These are phyloP conservation scores for Emiliania huxleyi DNA, from an alignment of 78 protist genomes.

Conservation along the genomic window DNA sequence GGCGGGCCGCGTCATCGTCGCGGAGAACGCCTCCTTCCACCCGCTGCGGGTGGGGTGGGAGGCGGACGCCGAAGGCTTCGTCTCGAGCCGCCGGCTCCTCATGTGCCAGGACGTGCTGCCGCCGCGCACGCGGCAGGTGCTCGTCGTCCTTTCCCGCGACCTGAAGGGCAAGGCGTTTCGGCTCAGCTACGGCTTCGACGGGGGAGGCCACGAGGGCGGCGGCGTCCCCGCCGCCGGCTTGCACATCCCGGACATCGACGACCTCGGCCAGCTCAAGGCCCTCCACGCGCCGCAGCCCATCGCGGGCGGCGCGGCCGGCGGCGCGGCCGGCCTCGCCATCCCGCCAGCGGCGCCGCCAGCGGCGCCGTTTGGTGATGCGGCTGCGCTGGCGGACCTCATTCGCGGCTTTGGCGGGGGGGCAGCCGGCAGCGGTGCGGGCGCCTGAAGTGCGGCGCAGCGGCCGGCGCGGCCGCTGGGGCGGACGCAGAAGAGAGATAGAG, in stretches of 20 bases:
- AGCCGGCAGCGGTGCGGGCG: too few relatives aligned
- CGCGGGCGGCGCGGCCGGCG: background rate
- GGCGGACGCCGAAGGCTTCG: background rate
- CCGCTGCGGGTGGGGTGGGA: background rate
- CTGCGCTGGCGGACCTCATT: background rate
- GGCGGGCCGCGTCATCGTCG: background rate
- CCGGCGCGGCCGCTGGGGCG: too few relatives aligned
- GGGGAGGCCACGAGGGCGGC: background rate
- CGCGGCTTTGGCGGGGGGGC: background rate
- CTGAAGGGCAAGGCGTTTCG: background rate
- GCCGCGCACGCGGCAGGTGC: background rate
- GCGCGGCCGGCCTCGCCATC: background rate
- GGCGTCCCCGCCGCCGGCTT: background rate
- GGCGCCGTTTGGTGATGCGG: background rate
- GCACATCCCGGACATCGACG: background rate
- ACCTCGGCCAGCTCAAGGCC: background rate
- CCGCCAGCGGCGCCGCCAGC: background rate
- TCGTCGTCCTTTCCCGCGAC: background rate
- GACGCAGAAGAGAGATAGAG: too few relatives aligned
- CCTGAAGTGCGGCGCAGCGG: too few relatives aligned
- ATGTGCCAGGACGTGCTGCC: background rate
- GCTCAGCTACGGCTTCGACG: background rate
- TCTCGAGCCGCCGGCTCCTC: background rate
- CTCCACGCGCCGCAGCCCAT: constrained; percentile 7
- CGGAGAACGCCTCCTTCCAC: background rate